A percentile compares a stretch with the other conserved stretches of the same genome.
Evolutionary conservation across 768 basidiomycete genomes (phyloP).

Genomic region (Boletellus ananiceps): DNA sequence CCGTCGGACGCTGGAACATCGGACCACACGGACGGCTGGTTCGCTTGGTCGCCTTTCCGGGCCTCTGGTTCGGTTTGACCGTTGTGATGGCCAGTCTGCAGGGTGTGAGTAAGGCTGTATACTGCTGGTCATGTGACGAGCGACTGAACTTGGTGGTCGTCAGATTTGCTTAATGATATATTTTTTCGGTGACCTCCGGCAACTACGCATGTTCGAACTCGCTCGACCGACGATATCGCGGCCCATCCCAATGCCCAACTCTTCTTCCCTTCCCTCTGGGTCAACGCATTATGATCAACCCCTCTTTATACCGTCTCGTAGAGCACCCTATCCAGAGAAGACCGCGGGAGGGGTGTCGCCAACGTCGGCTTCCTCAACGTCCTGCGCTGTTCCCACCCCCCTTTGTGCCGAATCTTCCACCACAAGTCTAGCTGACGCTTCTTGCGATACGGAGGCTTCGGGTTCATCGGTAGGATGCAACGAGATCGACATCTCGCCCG

Average conservation of each 20-base stretch:
- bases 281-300: not conserved
- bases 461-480: slow-evolving; percentile 12
- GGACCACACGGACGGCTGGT: slow-evolving; percentile 44
- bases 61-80: slow-evolving; percentile 65
- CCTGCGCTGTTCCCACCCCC: not conserved
- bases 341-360: not conserved
- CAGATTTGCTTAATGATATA: slow-evolving; percentile 69
- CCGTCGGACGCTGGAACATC: slow-evolving; percentile 32
- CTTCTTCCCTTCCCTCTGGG: slow-evolving; percentile 9
- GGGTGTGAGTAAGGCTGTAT: slow-evolving; percentile 42
- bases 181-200: slow-evolving; percentile 73
- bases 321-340: slow-evolving; percentile 6
- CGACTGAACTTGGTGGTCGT: slow-evolving; percentile 4
- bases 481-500: slow-evolving; percentile 39
- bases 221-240: slow-evolving; percentile 60
- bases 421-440: slow-evolving; percentile 7
- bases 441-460: slow-evolving; percentile 16
- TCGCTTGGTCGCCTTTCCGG: slow-evolving; percentile 57
- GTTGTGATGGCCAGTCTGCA: slow-evolving; percentile 59
- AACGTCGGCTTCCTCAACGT: slow-evolving; percentile 4
- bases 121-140: not conserved
- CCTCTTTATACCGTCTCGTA: slow-evolving; percentile 9
- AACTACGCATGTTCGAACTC: slow-evolving; percentile 77
- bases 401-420: slow-evolving; percentile 8
- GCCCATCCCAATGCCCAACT: slow-evolving; percentile 23